A percentile compares a stretch with the other conserved stretches of the same genome.
Evolutionary conservation across 495 filamentous ascomycete species (phyloP).

Genomic region (Zalerion maritima): DNA sequence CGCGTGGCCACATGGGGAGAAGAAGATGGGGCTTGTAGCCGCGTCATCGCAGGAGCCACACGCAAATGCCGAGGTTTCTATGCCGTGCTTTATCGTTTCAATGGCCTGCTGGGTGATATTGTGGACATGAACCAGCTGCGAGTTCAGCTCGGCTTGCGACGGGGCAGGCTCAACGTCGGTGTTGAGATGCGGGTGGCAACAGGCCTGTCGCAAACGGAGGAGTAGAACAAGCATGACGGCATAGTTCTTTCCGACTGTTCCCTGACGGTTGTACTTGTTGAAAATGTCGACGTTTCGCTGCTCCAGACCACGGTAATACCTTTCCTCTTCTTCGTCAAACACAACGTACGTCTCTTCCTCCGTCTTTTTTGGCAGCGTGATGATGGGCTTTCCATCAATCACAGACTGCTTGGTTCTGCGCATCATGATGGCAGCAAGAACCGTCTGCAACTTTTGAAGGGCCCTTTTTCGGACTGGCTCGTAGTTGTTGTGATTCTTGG

Average conservation of each 20-base stretch:
- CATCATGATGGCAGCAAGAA: constrained; percentile 75
- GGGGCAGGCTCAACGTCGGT: constrained; percentile 50
- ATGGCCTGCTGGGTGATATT: no score
- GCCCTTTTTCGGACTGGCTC: constrained; percentile 30
- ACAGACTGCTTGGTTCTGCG: constrained; percentile 71
- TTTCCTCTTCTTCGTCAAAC: constrained; percentile 60
- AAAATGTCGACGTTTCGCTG: constrained; percentile 49
- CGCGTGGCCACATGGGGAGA: constrained; percentile 75
- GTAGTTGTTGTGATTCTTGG: constrained; percentile 15
- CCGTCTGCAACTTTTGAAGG: constrained; percentile 59
- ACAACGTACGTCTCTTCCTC: constrained; percentile 49
- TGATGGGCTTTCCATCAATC: constrained; percentile 76
- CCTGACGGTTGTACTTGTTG: constrained; percentile 61
- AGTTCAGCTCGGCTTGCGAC: no score
- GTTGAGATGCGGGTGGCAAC: constrained; percentile 88
- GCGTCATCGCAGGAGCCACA: constrained; percentile 77
- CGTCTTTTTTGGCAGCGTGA: constrained; percentile 56
- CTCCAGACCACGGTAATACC: constrained; percentile 62
- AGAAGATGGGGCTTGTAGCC: constrained; percentile 59
- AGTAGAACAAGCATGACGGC: constrained; percentile 73
- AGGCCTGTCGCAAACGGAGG: constrained; percentile 79
- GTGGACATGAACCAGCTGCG: no score
- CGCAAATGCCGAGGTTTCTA: constrained; percentile 36
- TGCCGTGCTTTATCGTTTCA: no score
- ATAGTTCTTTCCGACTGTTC: constrained; percentile 65